Conservation (phyloP, 2,329 filamentous ascomycete species). For the Cladophialophora bantiana region DNA sequence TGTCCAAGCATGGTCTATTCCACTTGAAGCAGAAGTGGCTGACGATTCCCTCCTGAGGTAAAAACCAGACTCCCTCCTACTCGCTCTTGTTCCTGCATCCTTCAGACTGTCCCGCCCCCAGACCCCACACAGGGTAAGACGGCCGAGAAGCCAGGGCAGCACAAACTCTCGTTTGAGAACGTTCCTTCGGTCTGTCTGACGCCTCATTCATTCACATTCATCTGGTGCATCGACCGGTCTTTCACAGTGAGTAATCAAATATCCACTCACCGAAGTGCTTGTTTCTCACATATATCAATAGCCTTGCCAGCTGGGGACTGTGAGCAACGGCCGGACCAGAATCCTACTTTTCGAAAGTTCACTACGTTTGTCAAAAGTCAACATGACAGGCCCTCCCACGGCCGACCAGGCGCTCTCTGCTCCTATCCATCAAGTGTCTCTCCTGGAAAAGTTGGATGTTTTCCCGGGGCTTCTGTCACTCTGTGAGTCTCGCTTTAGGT, state of each 20-base stretch:
- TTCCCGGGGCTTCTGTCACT: conserved; percentile 29
- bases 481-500: conserved; percentile 10
- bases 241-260: not conserved
- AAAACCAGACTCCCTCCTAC: not conserved
- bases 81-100: not conserved
- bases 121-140: not conserved
- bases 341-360: not conserved
- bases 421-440: conserved; percentile 25
- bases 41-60: not conserved
- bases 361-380: not conserved
- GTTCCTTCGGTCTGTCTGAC: not conserved
- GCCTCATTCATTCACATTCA: not conserved
- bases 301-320: not conserved
- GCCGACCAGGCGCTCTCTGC: conserved; percentile 12
- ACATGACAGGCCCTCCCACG: conserved; percentile 24
- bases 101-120: not conserved
- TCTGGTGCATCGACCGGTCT: not conserved
- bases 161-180: not conserved
- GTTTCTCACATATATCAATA: not conserved
- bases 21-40: not conserved
- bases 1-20: not conserved
- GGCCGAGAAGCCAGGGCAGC: too few species aligned
- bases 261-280: not conserved
- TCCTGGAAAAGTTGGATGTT: conserved; percentile 34
- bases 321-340: not conserved